Evolutionary conservation across 2,329 filamentous ascomycete species (phyloP).

Genomic region (Penicillium sp.): DNA sequence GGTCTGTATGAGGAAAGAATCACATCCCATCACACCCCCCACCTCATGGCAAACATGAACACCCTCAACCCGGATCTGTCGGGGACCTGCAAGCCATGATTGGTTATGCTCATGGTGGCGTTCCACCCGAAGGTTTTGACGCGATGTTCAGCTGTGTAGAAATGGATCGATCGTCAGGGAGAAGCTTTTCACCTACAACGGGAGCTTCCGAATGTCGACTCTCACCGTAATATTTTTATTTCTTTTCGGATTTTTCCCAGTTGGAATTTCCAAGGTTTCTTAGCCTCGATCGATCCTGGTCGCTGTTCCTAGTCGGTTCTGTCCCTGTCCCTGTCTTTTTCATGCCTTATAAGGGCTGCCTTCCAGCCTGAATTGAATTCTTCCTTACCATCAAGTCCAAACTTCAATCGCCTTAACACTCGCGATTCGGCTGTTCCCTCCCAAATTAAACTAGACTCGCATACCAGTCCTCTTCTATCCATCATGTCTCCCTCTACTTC

Average conservation of each 20-base stretch:
- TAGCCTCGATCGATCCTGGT: neutral
- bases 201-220: slow-evolving; percentile 15
- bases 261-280: neutral
- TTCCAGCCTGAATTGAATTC: neutral
- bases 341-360: slow-evolving; percentile 7
- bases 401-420: neutral
- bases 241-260: neutral
- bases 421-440: too few species aligned
- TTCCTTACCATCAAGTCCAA: neutral
- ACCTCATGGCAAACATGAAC: neutral
- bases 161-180: slow-evolving; percentile 7
- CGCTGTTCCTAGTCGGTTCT: neutral
- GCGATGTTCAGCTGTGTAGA: neutral
- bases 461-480: neutral
- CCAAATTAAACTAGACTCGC: neutral
- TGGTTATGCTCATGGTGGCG: neutral
- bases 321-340: neutral
- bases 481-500: slow-evolving; percentile 14
- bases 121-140: neutral
- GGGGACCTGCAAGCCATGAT: neutral
- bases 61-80: neutral
- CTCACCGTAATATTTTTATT: slow-evolving; percentile 1
- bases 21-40: neutral
- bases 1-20: neutral
- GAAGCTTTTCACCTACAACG: slow-evolving; percentile 6